phyloP scores from a whole-genome alignment of 2,329 filamentous ascomycete genomes.

The Dothidotthia symphoricarpi region DNA sequence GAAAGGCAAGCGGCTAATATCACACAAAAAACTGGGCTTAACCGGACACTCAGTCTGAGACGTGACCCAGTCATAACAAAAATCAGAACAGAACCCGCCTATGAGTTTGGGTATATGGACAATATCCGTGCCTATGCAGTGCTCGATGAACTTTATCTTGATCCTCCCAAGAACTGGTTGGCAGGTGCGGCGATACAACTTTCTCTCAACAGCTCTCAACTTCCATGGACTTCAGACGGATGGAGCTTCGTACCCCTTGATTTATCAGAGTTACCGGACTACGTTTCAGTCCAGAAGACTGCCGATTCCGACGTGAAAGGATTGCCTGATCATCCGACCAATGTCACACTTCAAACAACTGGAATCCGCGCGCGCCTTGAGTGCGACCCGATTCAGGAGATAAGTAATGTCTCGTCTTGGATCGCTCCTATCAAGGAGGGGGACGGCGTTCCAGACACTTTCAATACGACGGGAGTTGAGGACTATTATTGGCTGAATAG shows the following conservation, averaged over 20 bases:
- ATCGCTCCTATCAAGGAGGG: background rate
- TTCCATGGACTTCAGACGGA: constrained; percentile 13
- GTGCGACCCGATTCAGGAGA: constrained; percentile 6
- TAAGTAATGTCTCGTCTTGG: constrained; percentile 12
- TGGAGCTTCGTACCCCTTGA: constrained; percentile 18
- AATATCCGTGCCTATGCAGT: background rate
- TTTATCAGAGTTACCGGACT: constrained; percentile 2
- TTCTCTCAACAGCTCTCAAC: constrained; percentile 11
- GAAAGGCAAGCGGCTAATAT: constrained; percentile 10
- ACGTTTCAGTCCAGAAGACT: background rate
- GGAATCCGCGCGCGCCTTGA: constrained; percentile 11
- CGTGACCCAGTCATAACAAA: constrained; percentile 7
- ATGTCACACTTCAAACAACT: constrained; percentile 11
- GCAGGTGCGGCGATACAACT: constrained; percentile 11
- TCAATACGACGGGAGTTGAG: constrained; percentile 1
- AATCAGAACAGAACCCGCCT: background rate
- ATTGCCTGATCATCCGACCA: background rate
- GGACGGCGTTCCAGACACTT: background rate
- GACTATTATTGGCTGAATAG: constrained; percentile 1
- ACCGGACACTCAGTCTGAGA: constrained; percentile 9
- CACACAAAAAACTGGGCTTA: background rate
- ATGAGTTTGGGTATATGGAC: no score
- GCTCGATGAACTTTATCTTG: constrained; percentile 3
- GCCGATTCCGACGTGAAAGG: background rate
- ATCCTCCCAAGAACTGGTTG: constrained; percentile 13